A percentile compares a stretch with the other conserved stretches of the same genome.
These are phyloP conservation scores for Thalassiosira sp. DNA, from an alignment of 352 stramenopile species.

Conservation along the genomic window DNA sequence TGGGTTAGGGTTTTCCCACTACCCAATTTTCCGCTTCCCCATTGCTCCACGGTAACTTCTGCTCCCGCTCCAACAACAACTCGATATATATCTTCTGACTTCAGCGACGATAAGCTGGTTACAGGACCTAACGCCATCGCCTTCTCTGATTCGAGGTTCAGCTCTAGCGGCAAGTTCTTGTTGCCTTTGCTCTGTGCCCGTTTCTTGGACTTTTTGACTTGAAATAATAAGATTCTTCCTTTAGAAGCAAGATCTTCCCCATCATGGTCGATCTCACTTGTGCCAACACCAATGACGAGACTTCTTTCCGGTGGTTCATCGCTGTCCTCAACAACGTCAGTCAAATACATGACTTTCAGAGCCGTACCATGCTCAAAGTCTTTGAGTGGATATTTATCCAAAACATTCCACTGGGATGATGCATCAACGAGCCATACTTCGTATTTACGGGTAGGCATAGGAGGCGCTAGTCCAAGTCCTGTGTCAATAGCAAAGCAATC, in stretches of 20 bases:
- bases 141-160: constrained; percentile 79
- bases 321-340: constrained; percentile 70
- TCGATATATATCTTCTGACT: constrained; percentile 64
- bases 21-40: constrained; percentile 76
- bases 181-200: constrained; percentile 20
- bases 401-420: constrained; percentile 69
- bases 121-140: constrained; percentile 80
- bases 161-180: constrained; percentile 36
- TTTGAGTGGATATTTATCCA: constrained; percentile 76
- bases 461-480: constrained; percentile 64
- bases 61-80: constrained; percentile 78
- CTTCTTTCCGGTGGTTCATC: constrained; percentile 49
- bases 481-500: constrained; percentile 77
- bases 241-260: constrained; percentile 79
- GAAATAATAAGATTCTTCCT: constrained; percentile 74
- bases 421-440: constrained; percentile 81
- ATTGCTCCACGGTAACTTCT: constrained; percentile 82
- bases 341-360: constrained; percentile 77
- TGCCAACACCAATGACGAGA: constrained; percentile 75
- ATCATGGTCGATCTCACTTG: constrained; percentile 72
- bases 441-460: constrained; percentile 62
- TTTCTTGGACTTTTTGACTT: constrained; percentile 56
- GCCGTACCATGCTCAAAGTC: constrained; percentile 76
- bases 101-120: constrained; percentile 73
- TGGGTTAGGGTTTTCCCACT: too few relatives aligned